A percentile compares a stretch with the other conserved stretches of the same genome.
Evolutionary conservation across 768 basidiomycete genomes (phyloP).

Genomic region (Xanthoconium stramineum): DNA sequence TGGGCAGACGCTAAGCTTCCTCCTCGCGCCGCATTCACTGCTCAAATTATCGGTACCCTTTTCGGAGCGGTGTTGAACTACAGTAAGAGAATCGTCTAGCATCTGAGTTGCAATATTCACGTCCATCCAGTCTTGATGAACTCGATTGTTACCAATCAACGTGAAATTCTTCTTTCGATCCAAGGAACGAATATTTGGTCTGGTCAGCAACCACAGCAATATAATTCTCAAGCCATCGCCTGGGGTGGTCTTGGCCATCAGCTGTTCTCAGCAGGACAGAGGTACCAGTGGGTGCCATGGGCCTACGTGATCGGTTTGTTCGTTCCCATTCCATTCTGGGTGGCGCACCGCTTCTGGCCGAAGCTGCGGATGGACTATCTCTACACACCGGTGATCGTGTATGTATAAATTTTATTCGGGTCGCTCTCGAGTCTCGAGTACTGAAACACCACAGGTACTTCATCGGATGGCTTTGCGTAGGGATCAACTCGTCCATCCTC

Average conservation of each 20-base stretch:
- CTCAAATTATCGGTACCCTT: constrained; percentile 44
- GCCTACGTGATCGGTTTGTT: constrained; percentile 32
- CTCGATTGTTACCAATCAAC: constrained; percentile 49
- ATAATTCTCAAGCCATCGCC: constrained; percentile 34
- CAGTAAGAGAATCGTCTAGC: constrained; percentile 44
- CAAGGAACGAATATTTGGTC: constrained; percentile 46
- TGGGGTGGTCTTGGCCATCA: constrained; percentile 41
- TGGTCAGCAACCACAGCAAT: constrained; percentile 30
- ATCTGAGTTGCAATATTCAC: constrained; percentile 28
- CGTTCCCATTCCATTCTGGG: constrained; percentile 41
- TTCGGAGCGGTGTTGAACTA: constrained; percentile 36
- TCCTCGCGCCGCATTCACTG: constrained; percentile 61
- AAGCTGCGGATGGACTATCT: constrained; percentile 26
- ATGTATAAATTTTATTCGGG: background rate
- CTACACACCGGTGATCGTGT: constrained; percentile 35
- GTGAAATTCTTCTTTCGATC: constrained; percentile 49
- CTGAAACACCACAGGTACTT: constrained; percentile 29
- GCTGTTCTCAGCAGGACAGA: constrained; percentile 29
- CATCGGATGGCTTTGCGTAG: constrained; percentile 45
- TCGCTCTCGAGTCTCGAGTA: background rate
- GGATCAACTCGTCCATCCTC: constrained; percentile 51
- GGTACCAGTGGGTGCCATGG: constrained; percentile 44
- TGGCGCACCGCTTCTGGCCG: constrained; percentile 36
- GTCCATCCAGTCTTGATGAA: constrained; percentile 45
- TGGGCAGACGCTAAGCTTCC: constrained; percentile 56